Evolutionary conservation across 2,329 filamentous ascomycete genomes (phyloP).

Genomic region (Stachybotrys chartarum): DNA sequence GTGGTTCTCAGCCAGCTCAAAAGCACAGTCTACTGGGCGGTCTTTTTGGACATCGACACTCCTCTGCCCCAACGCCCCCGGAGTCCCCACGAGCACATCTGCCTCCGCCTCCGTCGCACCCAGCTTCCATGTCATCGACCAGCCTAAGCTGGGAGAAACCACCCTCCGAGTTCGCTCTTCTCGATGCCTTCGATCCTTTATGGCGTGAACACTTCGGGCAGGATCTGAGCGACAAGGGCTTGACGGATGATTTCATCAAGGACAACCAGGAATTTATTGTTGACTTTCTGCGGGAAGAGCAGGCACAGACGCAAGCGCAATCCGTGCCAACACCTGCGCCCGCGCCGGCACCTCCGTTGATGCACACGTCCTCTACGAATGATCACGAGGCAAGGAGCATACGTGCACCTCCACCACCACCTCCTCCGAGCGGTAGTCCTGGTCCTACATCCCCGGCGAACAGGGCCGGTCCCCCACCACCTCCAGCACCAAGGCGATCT

Average conservation of each 20-base stretch:
- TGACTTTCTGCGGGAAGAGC: constrained; percentile 54
- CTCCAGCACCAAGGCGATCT: constrained; percentile 50
- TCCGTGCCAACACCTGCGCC: constrained; percentile 14
- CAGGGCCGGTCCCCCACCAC: constrained; percentile 22
- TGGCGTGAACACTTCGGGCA: constrained; percentile 62
- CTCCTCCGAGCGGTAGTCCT: constrained; percentile 11
- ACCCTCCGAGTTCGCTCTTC: constrained; percentile 50
- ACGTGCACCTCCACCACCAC: constrained; percentile 27
- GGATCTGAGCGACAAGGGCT: constrained; percentile 53
- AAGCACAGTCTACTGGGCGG: constrained; percentile 49
- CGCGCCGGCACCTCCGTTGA: constrained; percentile 17
- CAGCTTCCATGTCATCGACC: constrained; percentile 33
- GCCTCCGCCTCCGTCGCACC: constrained; percentile 25
- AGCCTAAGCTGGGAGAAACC: constrained; percentile 37
- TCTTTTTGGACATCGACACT: constrained; percentile 55
- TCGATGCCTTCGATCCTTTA: constrained; percentile 57
- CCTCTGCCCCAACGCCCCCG: constrained; percentile 49
- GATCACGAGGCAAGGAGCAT: constrained; percentile 20
- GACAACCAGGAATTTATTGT: constrained; percentile 64
- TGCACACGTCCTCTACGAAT: constrained; percentile 20
- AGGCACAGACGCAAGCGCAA: constrained; percentile 27
- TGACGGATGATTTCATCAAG: constrained; percentile 60
- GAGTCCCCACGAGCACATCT: constrained; percentile 44
- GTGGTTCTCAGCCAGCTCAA: constrained; percentile 30
- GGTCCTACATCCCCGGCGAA: constrained; percentile 15